Evolutionary conservation across 805 yeast genomes (phyloP).

Genomic region (Candida xiaguanensis): DNA sequence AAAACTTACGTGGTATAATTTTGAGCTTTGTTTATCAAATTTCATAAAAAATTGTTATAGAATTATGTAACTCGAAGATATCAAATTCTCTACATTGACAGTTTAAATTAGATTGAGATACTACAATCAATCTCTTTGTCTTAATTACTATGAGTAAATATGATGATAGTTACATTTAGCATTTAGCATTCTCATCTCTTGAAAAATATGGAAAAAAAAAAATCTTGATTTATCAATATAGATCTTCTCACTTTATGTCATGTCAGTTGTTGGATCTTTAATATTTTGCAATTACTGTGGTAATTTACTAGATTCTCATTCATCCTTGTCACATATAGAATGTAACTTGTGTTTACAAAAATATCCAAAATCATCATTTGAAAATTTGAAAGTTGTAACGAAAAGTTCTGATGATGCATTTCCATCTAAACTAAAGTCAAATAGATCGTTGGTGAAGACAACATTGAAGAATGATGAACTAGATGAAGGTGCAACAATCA

Average conservation of each 20-base stretch:
- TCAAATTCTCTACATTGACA: too few species aligned
- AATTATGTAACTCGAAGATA: too few species aligned
- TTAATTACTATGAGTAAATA: too few species aligned
- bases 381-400: conserved; percentile 81
- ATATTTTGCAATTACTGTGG: conserved; percentile 95
- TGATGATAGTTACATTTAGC: too few species aligned
- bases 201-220: not conserved
- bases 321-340: conserved; percentile 44
- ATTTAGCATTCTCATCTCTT: conserved; percentile 2
- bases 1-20: too few species aligned
- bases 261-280: conserved; percentile 95
- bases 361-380: conserved; percentile 52
- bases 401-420: conserved; percentile 89
- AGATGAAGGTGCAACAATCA: conserved; percentile 94
- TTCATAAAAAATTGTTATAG: too few species aligned
- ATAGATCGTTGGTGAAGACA: conserved; percentile 89
- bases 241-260: conserved; percentile 21
- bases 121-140: too few species aligned
- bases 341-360: conserved; percentile 49
- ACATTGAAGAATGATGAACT: conserved; percentile 69
- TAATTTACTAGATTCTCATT: conserved; percentile 70
- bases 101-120: too few species aligned
- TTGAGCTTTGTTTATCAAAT: too few species aligned
- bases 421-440: conserved; percentile 78
- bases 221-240: not conserved